A percentile compares a stretch with the other conserved stretches of the same genome.
Conservation (phyloP, 169 alveolate species). For the Cardiosporidium cionae region DNA sequence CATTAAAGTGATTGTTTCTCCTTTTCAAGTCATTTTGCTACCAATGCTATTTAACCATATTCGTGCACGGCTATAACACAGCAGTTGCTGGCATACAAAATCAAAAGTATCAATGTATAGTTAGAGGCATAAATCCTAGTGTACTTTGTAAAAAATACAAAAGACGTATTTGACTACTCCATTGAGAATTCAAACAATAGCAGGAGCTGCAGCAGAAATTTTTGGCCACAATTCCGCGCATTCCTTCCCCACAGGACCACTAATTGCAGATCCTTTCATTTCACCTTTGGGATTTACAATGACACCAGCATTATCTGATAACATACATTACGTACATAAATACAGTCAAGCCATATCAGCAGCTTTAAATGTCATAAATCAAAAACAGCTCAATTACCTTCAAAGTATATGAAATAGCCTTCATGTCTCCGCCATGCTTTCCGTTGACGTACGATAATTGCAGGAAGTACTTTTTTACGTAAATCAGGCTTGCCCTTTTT, state of each 20-base stretch:
- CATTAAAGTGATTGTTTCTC: too few relatives aligned
- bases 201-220: conserved; percentile 96
- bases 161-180: too few relatives aligned
- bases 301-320: conserved; percentile 96
- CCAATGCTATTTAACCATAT: too few relatives aligned
- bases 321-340: conserved; percentile 15
- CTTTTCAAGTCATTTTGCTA: too few relatives aligned
- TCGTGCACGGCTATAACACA: too few relatives aligned
- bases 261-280: conserved; percentile 99
- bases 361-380: too few relatives aligned
- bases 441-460: conserved; percentile 96
- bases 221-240: conserved; percentile 99
- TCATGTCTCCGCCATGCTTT: conserved; percentile 97
- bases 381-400: conserved; percentile 56
- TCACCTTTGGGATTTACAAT: conserved; percentile 98
- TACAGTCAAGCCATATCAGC: background rate
- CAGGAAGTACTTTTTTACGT: conserved; percentile 93
- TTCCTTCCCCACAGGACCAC: conserved; percentile 99
- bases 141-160: too few relatives aligned
- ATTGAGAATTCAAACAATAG: conserved; percentile 80
- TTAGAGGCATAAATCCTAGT: too few relatives aligned
- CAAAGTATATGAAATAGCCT: conserved; percentile 95
- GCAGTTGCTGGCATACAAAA: too few relatives aligned
- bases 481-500: conserved; percentile 98
- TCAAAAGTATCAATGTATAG: too few relatives aligned